A percentile compares a stretch with the other conserved stretches of the same genome.
phyloP scores from a whole-genome alignment of 2,329 filamentous ascomycete genomes.

The Cryphonectria nitschkei region DNA sequence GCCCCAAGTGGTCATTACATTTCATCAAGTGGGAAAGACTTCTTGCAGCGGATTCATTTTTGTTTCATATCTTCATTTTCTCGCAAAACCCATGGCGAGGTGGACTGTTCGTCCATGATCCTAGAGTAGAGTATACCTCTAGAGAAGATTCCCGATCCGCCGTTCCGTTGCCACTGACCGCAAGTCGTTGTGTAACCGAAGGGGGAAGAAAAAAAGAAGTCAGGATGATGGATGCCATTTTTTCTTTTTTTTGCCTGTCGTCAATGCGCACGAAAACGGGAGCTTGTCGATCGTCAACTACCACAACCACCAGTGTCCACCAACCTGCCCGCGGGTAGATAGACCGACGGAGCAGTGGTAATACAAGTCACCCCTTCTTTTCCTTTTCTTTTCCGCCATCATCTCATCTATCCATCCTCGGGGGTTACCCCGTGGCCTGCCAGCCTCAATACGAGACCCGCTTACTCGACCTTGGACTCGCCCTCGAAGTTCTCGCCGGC shows the following conservation, averaged over 20 bases:
- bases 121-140: constrained; percentile 21
- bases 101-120: constrained; percentile 20
- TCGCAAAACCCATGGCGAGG: constrained; percentile 20
- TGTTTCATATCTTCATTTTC: constrained; percentile 28
- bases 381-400: neutral
- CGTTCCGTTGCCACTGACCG: constrained; percentile 27
- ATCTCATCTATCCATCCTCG: neutral
- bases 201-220: constrained; percentile 17
- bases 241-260: constrained; percentile 19
- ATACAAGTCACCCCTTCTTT: constrained; percentile 4
- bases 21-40: neutral
- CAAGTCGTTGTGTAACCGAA: constrained; percentile 25
- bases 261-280: constrained; percentile 15
- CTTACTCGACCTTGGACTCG: constrained; percentile 94
- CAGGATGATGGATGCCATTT: constrained; percentile 20
- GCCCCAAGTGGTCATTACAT: neutral
- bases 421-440: constrained; percentile 20
- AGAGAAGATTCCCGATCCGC: constrained; percentile 24
- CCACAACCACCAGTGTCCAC: constrained; percentile 9
- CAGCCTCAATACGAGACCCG: constrained; percentile 8
- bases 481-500: constrained; percentile 86
- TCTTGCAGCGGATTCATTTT: constrained; percentile 25
- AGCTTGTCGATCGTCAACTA: constrained; percentile 13
- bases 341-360: constrained; percentile 15
- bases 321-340: constrained; percentile 16